Base-by-base conservation (phyloP, 2,329 filamentous ascomycete species). In the Celoporthe dispersa region DNA sequence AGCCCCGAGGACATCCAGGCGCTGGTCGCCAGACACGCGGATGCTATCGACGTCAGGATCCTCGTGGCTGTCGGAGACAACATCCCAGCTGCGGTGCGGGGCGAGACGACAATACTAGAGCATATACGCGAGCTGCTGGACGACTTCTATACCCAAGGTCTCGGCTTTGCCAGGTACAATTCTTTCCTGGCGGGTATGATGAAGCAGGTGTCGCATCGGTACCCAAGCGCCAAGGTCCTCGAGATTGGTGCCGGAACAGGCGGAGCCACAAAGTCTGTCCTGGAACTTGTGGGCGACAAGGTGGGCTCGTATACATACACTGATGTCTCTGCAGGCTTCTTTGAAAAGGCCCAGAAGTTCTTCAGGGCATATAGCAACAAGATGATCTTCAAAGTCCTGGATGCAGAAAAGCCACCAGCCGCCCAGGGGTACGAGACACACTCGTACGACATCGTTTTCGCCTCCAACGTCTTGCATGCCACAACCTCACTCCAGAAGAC, bases 291-390 rank as follows among this genome's bases (percentile, higher is more conserved):
- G 19, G 76, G 74, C 0, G 12, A 70, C 33, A n/a, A 60, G 6
- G 81, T 81, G 59, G 70, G 75, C 0, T 76, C 78, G 4, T 85
- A 84, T 71, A 82, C 80, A 0, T 85, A 78, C 73, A 84, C 84
- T 0, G 83, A 85, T 64, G 77, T 83, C 8, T 80, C 79, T 0
- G 64, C 76, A 2, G 78, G 75, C 25, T 81, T 81, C 74, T 83
- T 85, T 60, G 76, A 77, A 16, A 69, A 75, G 39, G 82, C 78
- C 25, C 41, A 62, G 33, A 31, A 44, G 1, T 35, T 57, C 28
- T 71, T 69, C 63, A 39, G 35, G 16, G 55, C 25, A 3, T 28
- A 53, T 5, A 19, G 53, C 11, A 11, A 28, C 51, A 66, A 33
- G 12, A 65, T 71, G 64, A 39, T 39, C 14, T 71, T 69, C 60